These are phyloP conservation scores for Sugiyamaella boreocaroliniensis DNA, from an alignment of 805 yeast genomes.

Conservation along the genomic window DNA sequence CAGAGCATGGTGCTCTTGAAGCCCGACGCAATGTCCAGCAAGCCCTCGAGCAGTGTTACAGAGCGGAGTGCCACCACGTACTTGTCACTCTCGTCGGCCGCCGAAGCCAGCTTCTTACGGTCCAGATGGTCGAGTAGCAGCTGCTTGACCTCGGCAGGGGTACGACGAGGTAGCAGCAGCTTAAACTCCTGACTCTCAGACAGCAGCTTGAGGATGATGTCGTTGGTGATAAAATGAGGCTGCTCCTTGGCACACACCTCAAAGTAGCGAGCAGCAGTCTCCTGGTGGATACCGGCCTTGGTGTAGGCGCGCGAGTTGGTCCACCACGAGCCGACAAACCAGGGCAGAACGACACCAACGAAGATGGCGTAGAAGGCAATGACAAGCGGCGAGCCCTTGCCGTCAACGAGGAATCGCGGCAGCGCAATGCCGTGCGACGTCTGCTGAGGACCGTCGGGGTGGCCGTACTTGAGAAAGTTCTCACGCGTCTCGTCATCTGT, in stretches of 20 bases:
- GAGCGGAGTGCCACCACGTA: conserved; percentile 54
- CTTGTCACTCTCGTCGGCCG: conserved; percentile 38
- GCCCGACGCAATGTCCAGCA: conserved; percentile 72
- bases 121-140: conserved; percentile 53
- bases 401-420: conserved; percentile 85
- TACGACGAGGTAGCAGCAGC: conserved; percentile 31
- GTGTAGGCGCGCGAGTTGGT: conserved; percentile 69
- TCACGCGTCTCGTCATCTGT: conserved; percentile 83
- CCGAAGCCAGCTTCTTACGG: conserved; percentile 37
- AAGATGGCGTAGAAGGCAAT: conserved; percentile 59
- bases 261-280: conserved; percentile 74
- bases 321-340: conserved; percentile 89
- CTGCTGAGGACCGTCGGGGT: conserved; percentile 96
- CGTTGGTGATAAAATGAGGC: conserved; percentile 45
- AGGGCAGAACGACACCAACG: conserved; percentile 75
- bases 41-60: conserved; percentile 60
- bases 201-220: conserved; percentile 51
- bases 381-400: conserved; percentile 61
- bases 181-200: conserved; percentile 61
- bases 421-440: conserved; percentile 88
- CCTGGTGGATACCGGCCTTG: conserved; percentile 71
- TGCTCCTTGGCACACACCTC: conserved; percentile 62
- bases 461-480: conserved; percentile 82
- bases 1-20: conserved; percentile 71
- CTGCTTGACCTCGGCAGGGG: conserved; percentile 42